Evolutionary conservation across 2,329 filamentous ascomycete genomes (phyloP).

Genomic region (Beauveria bassiana): DNA sequence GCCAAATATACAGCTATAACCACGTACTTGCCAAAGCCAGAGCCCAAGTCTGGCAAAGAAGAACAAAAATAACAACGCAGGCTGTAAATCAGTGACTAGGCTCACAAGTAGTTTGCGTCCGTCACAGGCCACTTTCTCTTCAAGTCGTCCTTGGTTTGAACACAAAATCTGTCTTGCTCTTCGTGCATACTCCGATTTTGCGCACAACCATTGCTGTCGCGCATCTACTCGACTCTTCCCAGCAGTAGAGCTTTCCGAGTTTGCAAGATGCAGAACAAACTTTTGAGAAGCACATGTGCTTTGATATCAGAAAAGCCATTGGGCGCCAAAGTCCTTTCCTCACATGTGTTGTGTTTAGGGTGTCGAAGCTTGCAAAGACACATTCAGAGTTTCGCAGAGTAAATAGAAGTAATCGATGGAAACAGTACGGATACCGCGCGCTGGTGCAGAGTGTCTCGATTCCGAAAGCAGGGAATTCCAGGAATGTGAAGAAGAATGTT

Average conservation of each 20-base stretch:
- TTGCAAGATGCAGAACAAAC: not conserved
- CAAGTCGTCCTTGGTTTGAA: not conserved
- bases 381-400: not conserved
- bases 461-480: not conserved
- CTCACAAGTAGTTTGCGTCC: not conserved
- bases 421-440: not conserved
- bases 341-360: not conserved
- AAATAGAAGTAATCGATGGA: not conserved
- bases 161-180: not conserved
- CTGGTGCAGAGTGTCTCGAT: not conserved
- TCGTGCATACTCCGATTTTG: not conserved
- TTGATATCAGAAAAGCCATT: not conserved
- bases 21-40: constrained; percentile 5
- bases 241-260: not conserved
- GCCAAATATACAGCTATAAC: constrained; percentile 25
- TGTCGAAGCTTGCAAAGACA: not conserved
- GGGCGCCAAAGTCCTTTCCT: not conserved
- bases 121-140: not conserved
- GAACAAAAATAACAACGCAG: not conserved
- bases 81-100: not conserved
- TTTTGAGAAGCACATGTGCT: not conserved
- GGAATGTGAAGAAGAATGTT: not conserved
- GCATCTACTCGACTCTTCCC: not conserved
- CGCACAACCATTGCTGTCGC: not conserved
- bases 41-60: not conserved